Percentiles rank a stretch among this genome's conserved stretches.
These are phyloP conservation scores for Rhododendron griersonianum DNA, from an alignment of 148 eudicot genomes.

Conservation along the genomic window DNA sequence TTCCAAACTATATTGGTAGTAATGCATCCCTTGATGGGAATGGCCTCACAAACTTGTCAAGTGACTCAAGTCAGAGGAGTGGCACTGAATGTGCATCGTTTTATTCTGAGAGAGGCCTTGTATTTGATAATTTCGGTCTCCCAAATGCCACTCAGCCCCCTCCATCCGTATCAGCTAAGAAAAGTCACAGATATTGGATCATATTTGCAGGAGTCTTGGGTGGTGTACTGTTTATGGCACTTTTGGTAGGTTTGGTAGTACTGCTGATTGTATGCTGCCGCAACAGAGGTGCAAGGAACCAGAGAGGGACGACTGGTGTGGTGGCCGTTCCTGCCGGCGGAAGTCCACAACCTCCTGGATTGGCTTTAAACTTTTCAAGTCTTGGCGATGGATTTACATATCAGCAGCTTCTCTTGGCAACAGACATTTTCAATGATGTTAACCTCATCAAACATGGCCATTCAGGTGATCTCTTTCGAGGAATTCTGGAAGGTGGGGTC, in stretches of 20 bases:
- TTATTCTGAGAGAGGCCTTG: constrained; percentile 49
- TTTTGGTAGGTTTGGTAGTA: constrained; percentile 39
- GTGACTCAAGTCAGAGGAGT: constrained; percentile 59
- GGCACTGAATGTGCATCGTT: constrained; percentile 53
- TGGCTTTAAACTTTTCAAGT: constrained; percentile 42
- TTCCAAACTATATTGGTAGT: constrained; percentile 35
- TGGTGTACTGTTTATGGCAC: constrained; percentile 46
- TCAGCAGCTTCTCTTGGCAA: constrained; percentile 71
- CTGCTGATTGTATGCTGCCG: constrained; percentile 47
- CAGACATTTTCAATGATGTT: constrained; percentile 56
- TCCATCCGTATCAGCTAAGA: constrained; percentile 18
- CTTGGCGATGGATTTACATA: constrained; percentile 72
- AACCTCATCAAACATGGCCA: constrained; percentile 80
- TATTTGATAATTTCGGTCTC: constrained; percentile 70
- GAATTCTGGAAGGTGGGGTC: constrained; percentile 63
- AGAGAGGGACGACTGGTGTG: constrained; percentile 47
- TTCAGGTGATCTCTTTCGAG: constrained; percentile 82
- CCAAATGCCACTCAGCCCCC: constrained; percentile 36
- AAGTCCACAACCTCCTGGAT: constrained; percentile 41
- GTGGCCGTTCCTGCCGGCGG: constrained; percentile 56
- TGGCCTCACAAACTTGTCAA: constrained; percentile 56
- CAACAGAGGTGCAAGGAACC: constrained; percentile 36
- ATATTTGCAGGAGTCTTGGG: constrained; percentile 72
- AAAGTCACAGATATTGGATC: constrained; percentile 39
- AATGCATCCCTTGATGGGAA: constrained; percentile 41